Evolutionary conservation across 179 eudicot genomes (phyloP).

Genomic region (Heliamphora pulchella): DNA sequence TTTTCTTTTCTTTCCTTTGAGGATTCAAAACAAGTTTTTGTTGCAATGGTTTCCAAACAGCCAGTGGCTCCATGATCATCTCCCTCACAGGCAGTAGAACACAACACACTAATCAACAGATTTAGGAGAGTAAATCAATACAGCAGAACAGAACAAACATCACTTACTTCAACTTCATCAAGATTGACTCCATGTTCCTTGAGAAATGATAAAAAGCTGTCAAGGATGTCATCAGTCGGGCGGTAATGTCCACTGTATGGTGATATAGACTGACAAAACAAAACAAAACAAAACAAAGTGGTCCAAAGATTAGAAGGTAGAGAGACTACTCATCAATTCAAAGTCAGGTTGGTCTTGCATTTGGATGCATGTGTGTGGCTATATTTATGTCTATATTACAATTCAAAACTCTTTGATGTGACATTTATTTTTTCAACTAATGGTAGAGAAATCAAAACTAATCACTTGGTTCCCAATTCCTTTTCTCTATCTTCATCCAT

Average conservation of each 20-base stretch:
- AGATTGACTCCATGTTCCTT: slow-evolving; percentile 58
- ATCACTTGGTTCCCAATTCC: too few species aligned
- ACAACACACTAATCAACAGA: not conserved
- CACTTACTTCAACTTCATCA: slow-evolving; percentile 49
- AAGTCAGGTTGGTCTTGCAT: not conserved
- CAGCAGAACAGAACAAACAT: not conserved
- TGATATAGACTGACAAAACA: slow-evolving; percentile 57
- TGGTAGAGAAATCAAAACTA: too few species aligned
- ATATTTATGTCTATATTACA: not conserved
- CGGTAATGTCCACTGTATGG: slow-evolving; percentile 95
- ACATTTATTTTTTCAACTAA: too few species aligned
- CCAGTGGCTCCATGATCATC: slow-evolving; percentile 2
- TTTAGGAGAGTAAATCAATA: not conserved
- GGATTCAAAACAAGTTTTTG: not conserved
- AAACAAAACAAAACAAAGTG: not conserved
- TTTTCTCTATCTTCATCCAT: too few species aligned
- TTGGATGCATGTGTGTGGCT: not conserved
- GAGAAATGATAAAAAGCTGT: slow-evolving; percentile 45
- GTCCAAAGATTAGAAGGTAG: slow-evolving; percentile 14
- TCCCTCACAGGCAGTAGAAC: not conserved
- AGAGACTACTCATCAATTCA: not conserved
- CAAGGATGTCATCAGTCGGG: slow-evolving; percentile 70
- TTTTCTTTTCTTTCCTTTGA: too few species aligned
- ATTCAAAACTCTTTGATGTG: too few species aligned
- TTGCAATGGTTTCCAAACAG: not conserved